Base-by-base conservation (phyloP, 495 filamentous ascomycete genomes). In the Lichenothelia convexa region DNA sequence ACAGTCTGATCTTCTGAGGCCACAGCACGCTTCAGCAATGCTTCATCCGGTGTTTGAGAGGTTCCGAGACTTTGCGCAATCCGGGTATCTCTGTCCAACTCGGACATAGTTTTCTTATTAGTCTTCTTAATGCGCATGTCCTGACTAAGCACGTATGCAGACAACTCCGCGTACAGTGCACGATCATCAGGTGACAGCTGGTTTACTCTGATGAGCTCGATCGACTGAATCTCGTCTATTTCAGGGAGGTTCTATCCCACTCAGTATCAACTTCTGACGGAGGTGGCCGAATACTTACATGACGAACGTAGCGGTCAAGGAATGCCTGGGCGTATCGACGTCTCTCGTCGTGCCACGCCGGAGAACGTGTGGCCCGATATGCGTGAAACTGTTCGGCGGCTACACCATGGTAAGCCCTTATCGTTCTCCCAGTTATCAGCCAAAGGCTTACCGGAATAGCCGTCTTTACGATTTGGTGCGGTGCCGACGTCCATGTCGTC, bases 261-360 rank as follows among this genome's bases (percentile, higher is more conserved):
- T 29, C 9, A 13, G 9, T 13, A 29, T 13, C 15, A 29, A 11
- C 15, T 9, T 13, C 24, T 29, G 9, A 13, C 9, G 9, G 15
- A 9, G 24, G 15, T 29, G 9, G 24, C 24, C 15, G 24, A 29
- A 13, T 13, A 29, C 24, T 29, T 29, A 13, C 24, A 9, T 48
- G 46, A 5, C 55, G 48, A 5, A 44, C 51, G 36, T 56, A 58
- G 1, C 18, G 33, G 32, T 55, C 49, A 4, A 58, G 29, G 35
- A 58, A 58, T 3, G 16, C 15, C 38, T 52, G 48, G 3, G 37
- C 42, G 3, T 35, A 23, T 23, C 44, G 30, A 30, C 48, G 46
- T 4, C 48, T 37, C 9, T 34, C 45, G 22, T 40, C 13, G 38
- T 54, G 48, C 45, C 48, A 45, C 5, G 35, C 9, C 1, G 22